Base-by-base conservation (phyloP, 208 protist genomes). In the Trypanosomatidae sp. region DNA sequence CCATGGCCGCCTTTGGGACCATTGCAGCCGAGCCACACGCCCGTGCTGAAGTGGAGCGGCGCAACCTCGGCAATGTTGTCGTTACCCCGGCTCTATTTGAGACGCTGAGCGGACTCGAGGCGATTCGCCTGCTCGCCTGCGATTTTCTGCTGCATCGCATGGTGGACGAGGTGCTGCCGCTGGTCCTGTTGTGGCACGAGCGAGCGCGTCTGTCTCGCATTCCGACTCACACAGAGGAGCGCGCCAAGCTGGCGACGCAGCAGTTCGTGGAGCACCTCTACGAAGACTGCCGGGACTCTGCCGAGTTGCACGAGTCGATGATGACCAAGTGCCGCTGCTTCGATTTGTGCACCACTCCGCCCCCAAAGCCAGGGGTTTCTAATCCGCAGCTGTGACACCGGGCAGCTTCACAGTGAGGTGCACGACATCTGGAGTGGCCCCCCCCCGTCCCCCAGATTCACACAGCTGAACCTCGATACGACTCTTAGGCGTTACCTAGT, bases 111-210 rank as follows among this genome's bases (percentile, higher is more conserved):
- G 92, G 86, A 0, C 67, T 95, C 0, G 77, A 86, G 67, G 81
- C 81, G 39, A 83, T 97, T 25, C 77, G 87, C 66, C 59, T 81
- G 0, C 67, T 95, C 1, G 80, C 89, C 6, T 59, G 64, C 12
- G 84, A 94, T 58, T 97, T 97, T 65, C 80, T 97, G 30, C 46
- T 77, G 30, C 74, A 83, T 50, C 87, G 92, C 5, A 88, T 91
- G 69, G 89, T 95, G 44, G 76, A 85, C 0, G 92, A 95, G 71
- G 89, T 97, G 28, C 76, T 94, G 43, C 91, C 90, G 22, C 50
- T 92, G 53, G 82, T 82, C 39, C 65, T 89, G 43, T 80, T 91
- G 19, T 97, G 92, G 91, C 87, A 93, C 76, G 87, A 94, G 80
- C 84, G 89, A 0, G 88, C 74, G 19, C 62, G 71, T 12, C 56